Base-by-base conservation (phyloP, 2,329 filamentous ascomycete genomes). In the Ascochyta viciae-villosae region DNA sequence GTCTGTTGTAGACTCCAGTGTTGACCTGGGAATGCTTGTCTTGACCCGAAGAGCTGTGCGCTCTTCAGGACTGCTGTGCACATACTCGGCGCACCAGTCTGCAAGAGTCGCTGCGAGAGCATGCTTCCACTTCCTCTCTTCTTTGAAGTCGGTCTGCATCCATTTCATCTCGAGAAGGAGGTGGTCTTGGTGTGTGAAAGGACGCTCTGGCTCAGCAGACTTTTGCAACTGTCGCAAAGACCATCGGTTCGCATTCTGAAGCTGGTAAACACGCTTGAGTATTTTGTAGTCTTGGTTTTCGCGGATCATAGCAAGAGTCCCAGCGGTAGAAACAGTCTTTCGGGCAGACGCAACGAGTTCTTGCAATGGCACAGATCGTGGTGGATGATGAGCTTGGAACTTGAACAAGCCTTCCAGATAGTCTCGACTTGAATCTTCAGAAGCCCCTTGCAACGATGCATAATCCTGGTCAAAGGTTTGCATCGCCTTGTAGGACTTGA, bases 131-230 rank as follows among this genome's bases (percentile, higher is more conserved):
- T 96, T 96, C 37, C 92, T 83, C 74, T 98, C 95, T 76, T 97
- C 91, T 47, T 90, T 85, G 70, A 97, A 98, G 76, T 99, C 95
- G 1, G 92, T 97, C 46, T 93, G 87, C 91, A 99, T 96, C 94
- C 94, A 98, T 74, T 93, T 96, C 85, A 94, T 91, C 78, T 99
- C 93, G 64, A 92, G 85, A 29, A 99, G 80, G 51, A 98, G 75
- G 48, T 94, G 84, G 76, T 99, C 95, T 85, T 89, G 91, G 65
- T 98, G 94, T 2, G 89, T 88, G 1, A 86, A 83, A 16, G 88
- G 89, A 34, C 92, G 86, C 4, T 85, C 82, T 4, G 94, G 93
- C 74, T 99, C 95, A 1, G 87, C 83, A 35, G 88, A 90, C 53
- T 92, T 89, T 71, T 96, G 91, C 39, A 93, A 87, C 70, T 99